Conservation (phyloP, 352 stramenopile species). For the Phytophthora crassamura region DNA sequence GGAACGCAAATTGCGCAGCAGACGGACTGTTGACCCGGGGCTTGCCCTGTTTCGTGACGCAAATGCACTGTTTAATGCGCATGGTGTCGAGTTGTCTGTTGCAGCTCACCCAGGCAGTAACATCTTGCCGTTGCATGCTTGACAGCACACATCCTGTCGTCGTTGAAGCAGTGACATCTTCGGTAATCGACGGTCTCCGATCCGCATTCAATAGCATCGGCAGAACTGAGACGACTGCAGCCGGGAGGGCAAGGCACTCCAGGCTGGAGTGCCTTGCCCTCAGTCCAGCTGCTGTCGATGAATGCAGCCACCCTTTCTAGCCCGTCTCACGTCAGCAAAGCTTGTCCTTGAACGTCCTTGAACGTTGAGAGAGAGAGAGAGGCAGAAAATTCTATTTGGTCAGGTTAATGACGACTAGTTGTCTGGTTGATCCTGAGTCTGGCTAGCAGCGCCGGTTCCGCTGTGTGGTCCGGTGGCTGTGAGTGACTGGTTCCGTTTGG, state of each 20-base stretch:
- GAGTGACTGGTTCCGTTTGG: too few relatives aligned
- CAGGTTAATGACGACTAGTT: too few relatives aligned
- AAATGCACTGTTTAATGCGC: constrained; percentile 22
- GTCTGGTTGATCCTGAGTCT: too few relatives aligned
- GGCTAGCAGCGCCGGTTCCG: too few relatives aligned
- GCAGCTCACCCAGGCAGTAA: constrained; percentile 29
- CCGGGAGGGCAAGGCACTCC: constrained; percentile 9
- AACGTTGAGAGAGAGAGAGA: neutral
- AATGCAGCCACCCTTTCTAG: constrained; percentile 13
- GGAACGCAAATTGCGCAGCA: constrained; percentile 3
- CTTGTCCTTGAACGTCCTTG: constrained; percentile 3
- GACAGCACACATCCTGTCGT: constrained; percentile 21
- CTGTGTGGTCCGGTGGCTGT: too few relatives aligned
- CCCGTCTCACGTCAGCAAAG: constrained; percentile 19
- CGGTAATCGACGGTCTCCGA: constrained; percentile 24
- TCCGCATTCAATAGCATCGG: constrained; percentile 6
- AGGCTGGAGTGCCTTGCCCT: too few relatives aligned
- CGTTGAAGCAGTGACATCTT: neutral
- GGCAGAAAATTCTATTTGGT: too few relatives aligned
- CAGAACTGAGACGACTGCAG: constrained; percentile 16
- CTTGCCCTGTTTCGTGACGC: constrained; percentile 16
- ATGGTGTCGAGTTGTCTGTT: constrained; percentile 12
- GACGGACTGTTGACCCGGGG: constrained; percentile 5
- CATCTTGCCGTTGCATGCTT: constrained; percentile 20
- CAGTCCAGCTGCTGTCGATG: constrained; percentile 8